Conservation (phyloP, 306 rosid species). For the Medicago truncatula region DNA sequence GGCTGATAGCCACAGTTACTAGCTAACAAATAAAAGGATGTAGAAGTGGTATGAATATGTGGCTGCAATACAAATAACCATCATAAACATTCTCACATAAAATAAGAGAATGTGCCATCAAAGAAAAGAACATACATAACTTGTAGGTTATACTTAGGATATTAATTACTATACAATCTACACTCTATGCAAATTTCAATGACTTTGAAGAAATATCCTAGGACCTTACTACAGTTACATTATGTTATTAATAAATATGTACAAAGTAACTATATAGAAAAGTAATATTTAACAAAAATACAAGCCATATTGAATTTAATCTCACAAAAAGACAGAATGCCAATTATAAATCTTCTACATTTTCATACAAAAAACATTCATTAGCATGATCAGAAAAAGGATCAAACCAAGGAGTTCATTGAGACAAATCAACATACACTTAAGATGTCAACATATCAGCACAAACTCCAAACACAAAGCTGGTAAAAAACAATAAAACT, state of each 20-base stretch:
- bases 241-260: conserved; percentile 32
- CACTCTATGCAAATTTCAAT: conserved; percentile 62
- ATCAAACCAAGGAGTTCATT: conserved; percentile 46
- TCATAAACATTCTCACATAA: conserved; percentile 27
- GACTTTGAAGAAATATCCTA: conserved; percentile 41
- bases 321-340: conserved; percentile 43
- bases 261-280: conserved; percentile 18
- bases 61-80: conserved; percentile 22
- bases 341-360: conserved; percentile 31
- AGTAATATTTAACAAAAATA: conserved; percentile 24
- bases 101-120: conserved; percentile 22
- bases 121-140: conserved; percentile 24
- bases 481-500: conserved; percentile 53
- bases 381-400: conserved; percentile 5
- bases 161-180: conserved; percentile 24
- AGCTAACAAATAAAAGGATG: conserved; percentile 24
- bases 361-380: conserved; percentile 32
- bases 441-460: conserved; percentile 46
- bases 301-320: conserved; percentile 32
- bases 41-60: conserved; percentile 6
- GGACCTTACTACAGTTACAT: conserved; percentile 22
- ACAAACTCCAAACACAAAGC: conserved; percentile 43
- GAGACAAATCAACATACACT: conserved; percentile 80
- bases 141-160: conserved; percentile 22
- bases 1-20: conserved; percentile 25